Base-by-base conservation (phyloP, 2,329 filamentous ascomycete genomes). In the Pestalotiopsis sp. region DNA sequence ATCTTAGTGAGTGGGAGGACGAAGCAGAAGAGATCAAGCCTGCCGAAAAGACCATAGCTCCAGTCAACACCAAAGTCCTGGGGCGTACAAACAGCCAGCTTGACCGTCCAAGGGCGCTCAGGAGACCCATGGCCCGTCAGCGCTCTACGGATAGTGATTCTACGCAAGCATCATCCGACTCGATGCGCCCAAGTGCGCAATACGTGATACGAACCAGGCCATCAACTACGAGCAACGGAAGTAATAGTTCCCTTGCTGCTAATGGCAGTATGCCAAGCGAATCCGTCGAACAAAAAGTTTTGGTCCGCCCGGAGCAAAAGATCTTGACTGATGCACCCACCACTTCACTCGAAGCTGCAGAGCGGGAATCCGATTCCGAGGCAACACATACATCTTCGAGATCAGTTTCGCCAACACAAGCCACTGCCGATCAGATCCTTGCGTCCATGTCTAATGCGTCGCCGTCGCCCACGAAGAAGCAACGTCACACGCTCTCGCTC, bases 401-500 rank as follows among this genome's bases (percentile, higher is more conserved):
- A 56, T 70, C 75, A 20, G 65, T 76, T 45, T 83, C 85, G 1
- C 83, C 84, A 0, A 85, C 84, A 0, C 84, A 88, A 67, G 80
- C 81, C n/a, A 75, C 86, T 70, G 87, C 87, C 1, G 85, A 90
- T 68, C 80, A 86, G 56, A 90, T 90, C 57, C 77, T 90, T 4
- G 83, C 84, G 13, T 87, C 85, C 0, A 86, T 90, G 76, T 80
- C 84, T 27, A 83, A 83, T 60, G 82, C 83, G 0, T 89, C 89
- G 1, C 88, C 88, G 0, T 90, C 89, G 0, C 89, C 89, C 0
- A 76, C 81, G 58, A 90, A 89, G 72, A 86, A 83, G 68, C 80
- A 82, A 0, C 83, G 88, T 0, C 88, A 89, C 65, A 86, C 85
- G 0, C 80, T 91, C 9, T 90, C 91, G 0, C 85, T 96, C 0